phyloP scores from a whole-genome alignment of 2,329 filamentous ascomycete species.

The Aspergillus aculeatinus region DNA sequence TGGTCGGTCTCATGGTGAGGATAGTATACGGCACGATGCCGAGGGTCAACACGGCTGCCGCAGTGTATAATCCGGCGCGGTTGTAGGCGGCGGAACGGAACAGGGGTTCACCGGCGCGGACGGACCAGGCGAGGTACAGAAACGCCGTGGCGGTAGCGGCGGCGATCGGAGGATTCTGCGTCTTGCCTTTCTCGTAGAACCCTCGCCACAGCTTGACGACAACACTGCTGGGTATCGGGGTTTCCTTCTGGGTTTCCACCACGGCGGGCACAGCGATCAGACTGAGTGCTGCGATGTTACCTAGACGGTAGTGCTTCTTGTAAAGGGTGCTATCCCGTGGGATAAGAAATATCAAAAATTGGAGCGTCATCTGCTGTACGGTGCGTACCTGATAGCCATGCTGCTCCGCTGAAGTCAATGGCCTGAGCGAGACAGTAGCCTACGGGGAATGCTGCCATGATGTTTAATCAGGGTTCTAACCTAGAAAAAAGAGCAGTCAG shows the following conservation, averaged over 20 bases:
- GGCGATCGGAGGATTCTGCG: constrained; percentile 20
- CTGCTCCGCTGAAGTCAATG: neutral
- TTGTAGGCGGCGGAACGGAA: neutral
- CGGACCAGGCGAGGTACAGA: constrained; percentile 26
- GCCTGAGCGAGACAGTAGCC: neutral
- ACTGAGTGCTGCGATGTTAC: neutral
- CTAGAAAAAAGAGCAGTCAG: too few relatives aligned
- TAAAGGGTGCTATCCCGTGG: neutral
- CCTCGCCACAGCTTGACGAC: neutral
- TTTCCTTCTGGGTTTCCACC: neutral
- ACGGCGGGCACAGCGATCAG: neutral
- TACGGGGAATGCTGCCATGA: neutral
- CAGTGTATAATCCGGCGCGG: neutral
- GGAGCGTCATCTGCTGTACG: neutral
- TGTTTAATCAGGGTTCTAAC: too few relatives aligned
- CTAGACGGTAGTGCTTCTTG: neutral
- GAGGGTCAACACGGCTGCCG: neutral
- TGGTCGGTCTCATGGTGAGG: neutral
- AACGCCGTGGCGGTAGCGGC: constrained; percentile 16
- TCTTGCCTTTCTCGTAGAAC: constrained; percentile 12
- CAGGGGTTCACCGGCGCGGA: constrained; percentile 8
- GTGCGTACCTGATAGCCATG: neutral
- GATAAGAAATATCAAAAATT: neutral
- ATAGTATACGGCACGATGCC: neutral
- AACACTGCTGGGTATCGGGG: neutral